Percentiles rank a stretch among this genome's conserved stretches.
phyloP scores from a whole-genome alignment of 2,329 filamentous ascomycete genomes.

The Fusarium brevicatenulatum region DNA sequence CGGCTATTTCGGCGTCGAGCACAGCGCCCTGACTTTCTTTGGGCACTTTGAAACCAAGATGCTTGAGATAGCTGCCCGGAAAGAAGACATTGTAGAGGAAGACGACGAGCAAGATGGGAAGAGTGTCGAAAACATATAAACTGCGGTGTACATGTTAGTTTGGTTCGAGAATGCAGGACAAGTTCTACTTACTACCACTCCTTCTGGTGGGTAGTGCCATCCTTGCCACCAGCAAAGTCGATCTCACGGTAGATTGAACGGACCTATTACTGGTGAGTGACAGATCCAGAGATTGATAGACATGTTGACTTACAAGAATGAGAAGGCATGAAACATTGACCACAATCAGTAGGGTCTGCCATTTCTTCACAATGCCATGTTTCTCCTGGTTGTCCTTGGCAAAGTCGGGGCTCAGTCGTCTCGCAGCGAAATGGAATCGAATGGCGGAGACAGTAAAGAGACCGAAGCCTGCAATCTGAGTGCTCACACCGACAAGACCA shows the following conservation, averaged over 20 bases:
- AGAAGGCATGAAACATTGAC: constrained; percentile 33
- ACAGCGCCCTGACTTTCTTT: neutral
- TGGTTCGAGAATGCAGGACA: accelerated
- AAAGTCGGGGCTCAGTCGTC: constrained; percentile 17
- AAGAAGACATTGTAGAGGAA: constrained; percentile 37
- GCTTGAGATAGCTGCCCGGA: constrained; percentile 26
- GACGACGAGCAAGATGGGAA: constrained; percentile 30
- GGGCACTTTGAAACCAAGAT: constrained; percentile 28
- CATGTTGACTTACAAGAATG: constrained; percentile 16
- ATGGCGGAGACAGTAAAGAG: constrained; percentile 57
- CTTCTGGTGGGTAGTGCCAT: constrained; percentile 24
- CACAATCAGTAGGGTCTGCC: constrained; percentile 23
- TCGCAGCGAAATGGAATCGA: constrained; percentile 58
- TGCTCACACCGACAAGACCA: constrained; percentile 40
- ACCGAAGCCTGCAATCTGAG: constrained; percentile 58
- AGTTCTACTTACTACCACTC: constrained; percentile 36
- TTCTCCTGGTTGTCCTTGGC: constrained; percentile 22
- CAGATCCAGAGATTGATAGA: accelerated
- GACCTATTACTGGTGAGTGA: neutral
- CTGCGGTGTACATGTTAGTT: neutral
- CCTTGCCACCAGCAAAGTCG: constrained; percentile 31
- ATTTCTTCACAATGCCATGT: constrained; percentile 21
- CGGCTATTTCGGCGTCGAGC: neutral
- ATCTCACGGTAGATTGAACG: constrained; percentile 38
- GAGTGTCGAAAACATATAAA: constrained; percentile 30